Evolutionary conservation across 345 rosid species (phyloP).

Genomic region (Geranium brycei): DNA sequence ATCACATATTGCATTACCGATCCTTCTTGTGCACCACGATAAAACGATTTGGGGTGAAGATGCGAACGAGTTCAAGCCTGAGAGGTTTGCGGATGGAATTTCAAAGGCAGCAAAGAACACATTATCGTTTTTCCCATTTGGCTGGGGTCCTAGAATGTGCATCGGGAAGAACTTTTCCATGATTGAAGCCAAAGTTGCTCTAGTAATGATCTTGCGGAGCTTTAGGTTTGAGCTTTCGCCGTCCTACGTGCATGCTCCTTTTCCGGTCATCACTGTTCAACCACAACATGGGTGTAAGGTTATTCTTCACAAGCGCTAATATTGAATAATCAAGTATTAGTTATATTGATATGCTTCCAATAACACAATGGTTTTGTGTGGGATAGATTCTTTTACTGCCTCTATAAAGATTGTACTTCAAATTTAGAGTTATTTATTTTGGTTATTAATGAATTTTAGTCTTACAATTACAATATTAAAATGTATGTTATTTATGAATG

Average conservation of each 20-base stretch:
- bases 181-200: constrained; percentile 46
- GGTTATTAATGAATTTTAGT: too few species aligned
- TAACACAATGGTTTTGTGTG: too few species aligned
- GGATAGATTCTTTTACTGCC: too few species aligned
- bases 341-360: too few species aligned
- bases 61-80: constrained; percentile 14
- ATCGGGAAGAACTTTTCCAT: constrained; percentile 24
- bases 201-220: constrained; percentile 36
- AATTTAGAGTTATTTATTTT: too few species aligned
- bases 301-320: constrained; percentile 16
- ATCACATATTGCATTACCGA: constrained; percentile 2
- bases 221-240: constrained; percentile 35
- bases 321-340: neutral
- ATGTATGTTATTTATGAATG: too few species aligned
- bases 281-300: constrained; percentile 35
- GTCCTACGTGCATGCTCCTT: constrained; percentile 14
- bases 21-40: constrained; percentile 15
- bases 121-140: constrained; percentile 8
- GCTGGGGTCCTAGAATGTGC: constrained; percentile 23
- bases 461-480: too few species aligned
- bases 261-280: too few species aligned
- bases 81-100: constrained; percentile 19
- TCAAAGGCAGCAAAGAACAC: constrained; percentile 29
- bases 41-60: constrained; percentile 15
- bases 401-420: too few species aligned